Evolutionary conservation across 169 alveolate species (phyloP), one percentile per base, ranked within the genome.

Genomic region (Plasmodium blacklocki): DNA sequence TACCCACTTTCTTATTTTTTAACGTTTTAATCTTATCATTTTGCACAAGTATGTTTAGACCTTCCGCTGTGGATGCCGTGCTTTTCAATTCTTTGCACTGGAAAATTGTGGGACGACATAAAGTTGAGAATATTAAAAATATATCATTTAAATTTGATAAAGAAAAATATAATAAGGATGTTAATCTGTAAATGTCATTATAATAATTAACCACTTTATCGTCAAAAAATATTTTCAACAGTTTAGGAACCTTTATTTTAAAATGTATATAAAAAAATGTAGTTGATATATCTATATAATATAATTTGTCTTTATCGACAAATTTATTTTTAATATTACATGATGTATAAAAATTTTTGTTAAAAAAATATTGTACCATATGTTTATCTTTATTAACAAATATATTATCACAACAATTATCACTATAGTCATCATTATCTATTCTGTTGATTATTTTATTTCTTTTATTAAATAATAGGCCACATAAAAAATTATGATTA

Each of bases 201-300:
- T 76, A 76, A 59, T 45, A 47, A 47, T 56, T 64, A 21, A 76
- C 15, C 19, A 76, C 71, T 12, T 19, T n/a, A 0, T 76, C 19
- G 21, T 76, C 89, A 26, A 76, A 76, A 63, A 64, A 76, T 8
- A 76, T 45, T 23, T 12, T 47, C 63, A 76, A 63, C 0, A 12
- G 4, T 6, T n/a, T 2, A 4, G 89, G 89, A 19, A 76, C 45
- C 1, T 47, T 21, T 8, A 76, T 49, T 2, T 19, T 3, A 12
- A 76, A n/a, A 64, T 76, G 43, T 26, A 76, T 76, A 56, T 76
- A 19, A 19, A 52, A 18, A 50, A 76, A 76, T 32, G 18, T 63
- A 26, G 67, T 45, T 18, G 76, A 49, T 58, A 76, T 49, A 43
- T 64, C 26, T 49, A 15, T 18, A 39, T 5, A 39, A 39, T 5